Percentiles rank a stretch among this genome's conserved stretches.
These are phyloP conservation scores for Musa beccarii DNA, from an alignment of 176 grass and related monocot genomes.

Conservation along the genomic window DNA sequence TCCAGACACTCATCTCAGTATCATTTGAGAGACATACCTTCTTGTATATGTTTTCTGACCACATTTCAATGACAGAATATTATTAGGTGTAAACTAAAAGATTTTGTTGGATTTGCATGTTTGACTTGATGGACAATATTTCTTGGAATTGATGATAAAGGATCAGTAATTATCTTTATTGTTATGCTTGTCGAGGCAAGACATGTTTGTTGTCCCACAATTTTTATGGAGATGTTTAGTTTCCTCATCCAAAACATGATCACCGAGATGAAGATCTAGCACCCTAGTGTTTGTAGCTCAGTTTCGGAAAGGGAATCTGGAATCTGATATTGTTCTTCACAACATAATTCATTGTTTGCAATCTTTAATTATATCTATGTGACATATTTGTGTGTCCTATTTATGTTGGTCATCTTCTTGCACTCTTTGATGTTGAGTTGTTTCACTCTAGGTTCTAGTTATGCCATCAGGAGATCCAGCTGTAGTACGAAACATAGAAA, in stretches of 20 bases:
- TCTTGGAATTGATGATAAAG: too few relatives aligned
- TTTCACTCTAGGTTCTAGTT: constrained; percentile 48
- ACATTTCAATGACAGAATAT: too few relatives aligned
- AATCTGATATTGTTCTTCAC: neutral
- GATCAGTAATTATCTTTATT: neutral
- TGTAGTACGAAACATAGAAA: constrained; percentile 41
- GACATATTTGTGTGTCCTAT: neutral
- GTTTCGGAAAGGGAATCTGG: neutral
- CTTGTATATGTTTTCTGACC: too few relatives aligned
- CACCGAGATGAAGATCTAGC: neutral
- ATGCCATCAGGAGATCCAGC: constrained; percentile 59
- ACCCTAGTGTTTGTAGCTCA: too few relatives aligned
- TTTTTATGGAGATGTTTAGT: neutral
- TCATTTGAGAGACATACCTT: too few relatives aligned
- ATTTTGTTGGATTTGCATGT: neutral
- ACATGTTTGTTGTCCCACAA: neutral
- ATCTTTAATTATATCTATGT: neutral
- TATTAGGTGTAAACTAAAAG: neutral
- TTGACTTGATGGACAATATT: neutral
- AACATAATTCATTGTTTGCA: neutral
- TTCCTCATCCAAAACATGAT: neutral
- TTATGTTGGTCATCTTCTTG: neutral
- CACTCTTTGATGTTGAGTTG: neutral
- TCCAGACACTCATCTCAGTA: too few relatives aligned
- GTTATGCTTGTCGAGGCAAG: neutral